phyloP scores from a whole-genome alignment of 164 flowering plant species.

The Nelumbo lutea region DNA sequence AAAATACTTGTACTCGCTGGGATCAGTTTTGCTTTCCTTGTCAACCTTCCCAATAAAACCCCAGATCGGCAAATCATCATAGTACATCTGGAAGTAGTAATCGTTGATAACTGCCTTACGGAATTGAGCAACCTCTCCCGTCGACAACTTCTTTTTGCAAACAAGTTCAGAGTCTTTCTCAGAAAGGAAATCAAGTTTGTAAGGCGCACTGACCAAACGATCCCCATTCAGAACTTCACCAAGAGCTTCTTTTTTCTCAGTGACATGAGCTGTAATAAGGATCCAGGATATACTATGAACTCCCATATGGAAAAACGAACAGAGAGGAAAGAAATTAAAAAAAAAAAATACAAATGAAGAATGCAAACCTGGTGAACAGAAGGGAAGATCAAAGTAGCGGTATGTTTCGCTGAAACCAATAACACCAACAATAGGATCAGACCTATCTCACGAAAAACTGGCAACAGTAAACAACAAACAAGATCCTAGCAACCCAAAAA shows the following conservation, averaged over 20 bases:
- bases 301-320: neutral
- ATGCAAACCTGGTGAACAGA: conserved; percentile 23
- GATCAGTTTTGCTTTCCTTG: conserved; percentile 20
- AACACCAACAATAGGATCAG: neutral
- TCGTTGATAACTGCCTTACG: conserved; percentile 21
- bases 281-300: neutral
- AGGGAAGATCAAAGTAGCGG: conserved; percentile 23
- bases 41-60: conserved; percentile 29
- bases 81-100: conserved; percentile 31
- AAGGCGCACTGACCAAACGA: conserved; percentile 22
- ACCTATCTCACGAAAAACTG: neutral
- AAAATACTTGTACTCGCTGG: conserved; percentile 19
- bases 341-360: neutral
- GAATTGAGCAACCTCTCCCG: conserved; percentile 15
- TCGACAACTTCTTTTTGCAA: conserved; percentile 20
- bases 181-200: conserved; percentile 14
- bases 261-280: conserved; percentile 13
- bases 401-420: conserved; percentile 18
- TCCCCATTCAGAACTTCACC: conserved; percentile 29
- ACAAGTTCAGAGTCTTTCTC: conserved; percentile 15
- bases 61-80: conserved; percentile 29
- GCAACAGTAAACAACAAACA: neutral
- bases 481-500: neutral
- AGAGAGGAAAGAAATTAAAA: neutral
- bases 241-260: conserved; percentile 22